Evolutionary conservation across 83 land plant species (phyloP).

Genomic region (Isoetes engelmannii): DNA sequence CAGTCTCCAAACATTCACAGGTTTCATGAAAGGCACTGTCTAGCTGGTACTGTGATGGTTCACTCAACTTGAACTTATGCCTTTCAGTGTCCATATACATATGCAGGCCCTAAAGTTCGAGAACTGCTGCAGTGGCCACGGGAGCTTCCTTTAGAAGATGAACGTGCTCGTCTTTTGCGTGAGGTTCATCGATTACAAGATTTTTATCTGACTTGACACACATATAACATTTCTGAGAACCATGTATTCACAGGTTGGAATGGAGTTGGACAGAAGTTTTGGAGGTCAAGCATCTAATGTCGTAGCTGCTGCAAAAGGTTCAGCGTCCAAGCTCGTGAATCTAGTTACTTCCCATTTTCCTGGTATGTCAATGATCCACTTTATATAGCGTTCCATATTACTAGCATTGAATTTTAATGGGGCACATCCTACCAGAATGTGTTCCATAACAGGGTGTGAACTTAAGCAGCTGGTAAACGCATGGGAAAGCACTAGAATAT

Average conservation of each 20-base stretch:
- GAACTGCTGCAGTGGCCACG: constrained; percentile 86
- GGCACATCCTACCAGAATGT: too few species aligned
- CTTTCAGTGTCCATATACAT: background rate
- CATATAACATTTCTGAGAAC: background rate
- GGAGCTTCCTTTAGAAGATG: constrained; percentile 92
- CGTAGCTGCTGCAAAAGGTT: constrained; percentile 61
- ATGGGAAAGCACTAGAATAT: too few species aligned
- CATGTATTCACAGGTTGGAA: constrained; percentile 58
- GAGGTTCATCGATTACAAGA: constrained; percentile 46
- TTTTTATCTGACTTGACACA: background rate
- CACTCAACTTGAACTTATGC: too few species aligned
- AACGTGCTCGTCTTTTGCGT: constrained; percentile 79
- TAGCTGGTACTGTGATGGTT: too few species aligned
- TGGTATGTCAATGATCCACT: constrained; percentile 38
- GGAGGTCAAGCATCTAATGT: constrained; percentile 80
- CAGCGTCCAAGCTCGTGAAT: constrained; percentile 72
- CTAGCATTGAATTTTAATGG: too few species aligned
- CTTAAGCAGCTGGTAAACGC: too few species aligned
- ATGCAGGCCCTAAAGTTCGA: constrained; percentile 67
- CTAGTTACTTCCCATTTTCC: constrained; percentile 78
- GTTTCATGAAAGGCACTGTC: constrained; percentile 19
- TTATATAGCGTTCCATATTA: background rate
- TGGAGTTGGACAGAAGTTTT: constrained; percentile 73
- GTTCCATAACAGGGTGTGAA: too few species aligned
- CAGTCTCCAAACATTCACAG: constrained; percentile 65